Percentiles rank a stretch among this genome's conserved stretches.
Evolutionary conservation across 2,329 filamentous ascomycete species (phyloP).

Genomic region (Paraphoma chrysanthemicola): DNA sequence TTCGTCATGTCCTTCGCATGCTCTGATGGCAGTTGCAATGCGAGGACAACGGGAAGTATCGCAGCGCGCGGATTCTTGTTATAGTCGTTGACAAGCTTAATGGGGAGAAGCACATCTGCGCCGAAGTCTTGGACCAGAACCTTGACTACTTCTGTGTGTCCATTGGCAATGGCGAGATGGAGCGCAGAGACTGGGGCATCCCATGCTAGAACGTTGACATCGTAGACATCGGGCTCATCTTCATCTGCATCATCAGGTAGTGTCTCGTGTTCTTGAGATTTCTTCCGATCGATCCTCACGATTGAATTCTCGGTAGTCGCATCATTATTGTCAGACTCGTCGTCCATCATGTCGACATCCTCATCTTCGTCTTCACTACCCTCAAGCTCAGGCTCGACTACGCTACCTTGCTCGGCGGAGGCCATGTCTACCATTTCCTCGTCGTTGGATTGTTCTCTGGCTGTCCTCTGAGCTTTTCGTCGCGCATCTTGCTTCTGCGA

Average conservation of each 20-base stretch:
- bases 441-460: constrained; percentile 15
- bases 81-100: constrained; percentile 66
- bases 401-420: constrained; percentile 23
- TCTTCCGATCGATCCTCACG: constrained; percentile 60
- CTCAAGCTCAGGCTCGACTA: constrained; percentile 47
- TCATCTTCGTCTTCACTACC: constrained; percentile 54
- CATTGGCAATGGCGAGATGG: constrained; percentile 78
- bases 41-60: constrained; percentile 74
- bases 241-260: constrained; percentile 62
- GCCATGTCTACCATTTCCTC: constrained; percentile 9
- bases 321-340: constrained; percentile 46
- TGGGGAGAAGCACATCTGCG: constrained; percentile 75
- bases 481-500: constrained; percentile 62
- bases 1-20: constrained; percentile 70
- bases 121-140: constrained; percentile 74
- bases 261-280: constrained; percentile 51
- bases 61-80: constrained; percentile 62
- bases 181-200: constrained; percentile 76
- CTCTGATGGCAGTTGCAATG: constrained; percentile 67
- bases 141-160: constrained; percentile 73
- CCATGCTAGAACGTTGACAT: constrained; percentile 82
- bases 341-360: constrained; percentile 62
- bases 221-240: constrained; percentile 78
- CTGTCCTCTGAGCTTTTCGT: constrained; percentile 42
- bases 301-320: constrained; percentile 78